Evolutionary conservation across 192 early-diverging fungal genomes (phyloP).

Genomic region (Chytriomyces hyalinus): DNA sequence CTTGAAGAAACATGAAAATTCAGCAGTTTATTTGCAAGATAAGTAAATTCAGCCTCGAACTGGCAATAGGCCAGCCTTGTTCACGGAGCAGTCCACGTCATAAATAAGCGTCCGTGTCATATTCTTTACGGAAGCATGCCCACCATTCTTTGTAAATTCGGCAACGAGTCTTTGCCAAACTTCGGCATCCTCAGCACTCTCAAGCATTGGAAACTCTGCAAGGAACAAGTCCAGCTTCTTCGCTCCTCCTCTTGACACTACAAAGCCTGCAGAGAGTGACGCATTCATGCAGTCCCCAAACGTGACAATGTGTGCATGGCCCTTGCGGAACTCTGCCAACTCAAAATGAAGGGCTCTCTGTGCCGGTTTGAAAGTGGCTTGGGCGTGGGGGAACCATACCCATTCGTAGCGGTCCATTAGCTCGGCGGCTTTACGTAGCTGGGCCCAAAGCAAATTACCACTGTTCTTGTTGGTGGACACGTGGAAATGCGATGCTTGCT

Average conservation of each 20-base stretch:
- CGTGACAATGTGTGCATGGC: neutral
- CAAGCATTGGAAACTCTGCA: neutral
- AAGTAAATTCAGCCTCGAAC: no score
- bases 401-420: conserved; percentile 9
- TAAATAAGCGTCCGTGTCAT: no score
- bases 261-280: no score
- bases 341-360: neutral
- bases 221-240: neutral
- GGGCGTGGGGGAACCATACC: conserved; percentile 7
- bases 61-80: no score
- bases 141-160: conserved; percentile 16
- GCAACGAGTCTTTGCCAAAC: neutral
- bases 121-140: neutral
- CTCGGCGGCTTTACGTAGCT: neutral
- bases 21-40: no score
- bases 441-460: neutral
- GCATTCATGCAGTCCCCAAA: conserved; percentile 6
- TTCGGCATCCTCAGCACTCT: neutral
- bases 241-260: neutral
- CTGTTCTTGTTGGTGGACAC: neutral
- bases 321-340: neutral
- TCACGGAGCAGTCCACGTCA: no score
- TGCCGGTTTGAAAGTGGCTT: neutral
- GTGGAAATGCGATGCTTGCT: conserved; percentile 12
- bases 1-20: no score